Evolutionary conservation across 2,329 filamentous ascomycete species (phyloP).

Genomic region (Fusarium protoensiforme): DNA sequence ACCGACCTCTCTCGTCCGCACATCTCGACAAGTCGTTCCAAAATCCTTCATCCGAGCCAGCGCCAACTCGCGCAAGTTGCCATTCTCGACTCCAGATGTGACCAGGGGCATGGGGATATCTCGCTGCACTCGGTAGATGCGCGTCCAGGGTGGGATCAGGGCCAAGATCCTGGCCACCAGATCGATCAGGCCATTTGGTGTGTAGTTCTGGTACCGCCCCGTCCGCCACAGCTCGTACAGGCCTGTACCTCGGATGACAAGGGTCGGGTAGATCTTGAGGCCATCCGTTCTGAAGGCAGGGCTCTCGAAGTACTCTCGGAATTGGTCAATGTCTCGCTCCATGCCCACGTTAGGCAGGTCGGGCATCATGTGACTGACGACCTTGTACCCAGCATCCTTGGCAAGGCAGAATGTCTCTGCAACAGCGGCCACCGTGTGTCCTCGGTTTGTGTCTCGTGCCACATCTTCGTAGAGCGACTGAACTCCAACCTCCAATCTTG

Average conservation of each 20-base stretch:
- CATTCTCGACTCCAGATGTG: slow-evolving; percentile 98
- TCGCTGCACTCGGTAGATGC: slow-evolving; percentile 97
- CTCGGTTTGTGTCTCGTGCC: slow-evolving; percentile 95
- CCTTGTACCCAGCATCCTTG: slow-evolving; percentile 98
- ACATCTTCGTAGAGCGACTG: slow-evolving; percentile 98
- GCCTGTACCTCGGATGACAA: slow-evolving; percentile 96
- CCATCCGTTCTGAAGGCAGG: slow-evolving; percentile 96
- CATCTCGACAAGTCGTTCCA: slow-evolving; percentile 94
- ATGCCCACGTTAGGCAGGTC: slow-evolving; percentile 98
- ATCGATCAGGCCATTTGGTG: slow-evolving; percentile 94
- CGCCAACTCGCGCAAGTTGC: slow-evolving; percentile 92
- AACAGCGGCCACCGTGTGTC: slow-evolving; percentile 94
- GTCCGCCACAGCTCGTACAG: slow-evolving; percentile 98
- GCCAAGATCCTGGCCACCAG: slow-evolving; percentile 96
- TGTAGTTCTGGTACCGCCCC: slow-evolving; percentile 98
- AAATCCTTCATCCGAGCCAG: slow-evolving; percentile 99
- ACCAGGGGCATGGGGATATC: slow-evolving; percentile 99
- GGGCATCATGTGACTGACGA: slow-evolving; percentile 99
- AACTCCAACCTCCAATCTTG: slow-evolving; percentile 91
- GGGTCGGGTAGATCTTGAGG: slow-evolving; percentile 96
- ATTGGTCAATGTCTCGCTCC: slow-evolving; percentile 97
- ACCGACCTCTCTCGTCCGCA: slow-evolving; percentile 94
- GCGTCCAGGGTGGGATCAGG: slow-evolving; percentile 94
- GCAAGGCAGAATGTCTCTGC: slow-evolving; percentile 97
- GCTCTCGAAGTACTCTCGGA: slow-evolving; percentile 97